Base-by-base conservation (phyloP, 1,139 yeast species). In the Yamadazyma pseudoaaseri region DNA sequence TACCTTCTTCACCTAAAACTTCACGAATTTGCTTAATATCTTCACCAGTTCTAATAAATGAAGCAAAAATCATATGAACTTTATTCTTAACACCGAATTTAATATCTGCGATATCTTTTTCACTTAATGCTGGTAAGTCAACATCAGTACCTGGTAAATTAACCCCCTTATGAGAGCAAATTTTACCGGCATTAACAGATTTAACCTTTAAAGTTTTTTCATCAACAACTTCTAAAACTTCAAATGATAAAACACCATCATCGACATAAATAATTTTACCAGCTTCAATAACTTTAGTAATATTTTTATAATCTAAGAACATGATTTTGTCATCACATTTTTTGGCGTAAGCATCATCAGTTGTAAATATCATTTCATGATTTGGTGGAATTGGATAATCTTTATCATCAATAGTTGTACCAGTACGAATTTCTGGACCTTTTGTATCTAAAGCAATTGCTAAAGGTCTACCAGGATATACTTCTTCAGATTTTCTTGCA, bases 391-490 rank as follows among this genome's bases (percentile, higher is more conserved):
- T 84, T 55, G 96, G 85, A 68, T 65, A 86, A 62, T 92, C 98
- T 45, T 70, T 67, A 41, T 76, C 85, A 52, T 76, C 86, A 42
- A 70, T 61, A 51, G 98, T 94, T 63, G 87, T 81, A 68, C 99
- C 98, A 37, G 98, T 90, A 78, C 98, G 86, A 70, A 92, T 92
- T 73, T 94, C 98, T 47, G 99, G 98, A 51, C 99, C 99, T 79
- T 92, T 94, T 63, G 98, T 94, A 68, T 92, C 99, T 56, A 92
- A 80, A 48, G 99, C 99, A 67, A 92, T 89, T 45, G 96, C 97
- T 58, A 92, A 76, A 36, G 97, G 98, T 73, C 97, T 86, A 54
- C 97, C 97, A 47, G 86, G 80, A 66, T 83, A 89, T 41, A 83
- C 65, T 65, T 81, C 81, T 69, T 86, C 97, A 42, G 97, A 89